Evolutionary conservation across 768 basidiomycete genomes (phyloP).

Genomic region (Collybiopsis luxurians): DNA sequence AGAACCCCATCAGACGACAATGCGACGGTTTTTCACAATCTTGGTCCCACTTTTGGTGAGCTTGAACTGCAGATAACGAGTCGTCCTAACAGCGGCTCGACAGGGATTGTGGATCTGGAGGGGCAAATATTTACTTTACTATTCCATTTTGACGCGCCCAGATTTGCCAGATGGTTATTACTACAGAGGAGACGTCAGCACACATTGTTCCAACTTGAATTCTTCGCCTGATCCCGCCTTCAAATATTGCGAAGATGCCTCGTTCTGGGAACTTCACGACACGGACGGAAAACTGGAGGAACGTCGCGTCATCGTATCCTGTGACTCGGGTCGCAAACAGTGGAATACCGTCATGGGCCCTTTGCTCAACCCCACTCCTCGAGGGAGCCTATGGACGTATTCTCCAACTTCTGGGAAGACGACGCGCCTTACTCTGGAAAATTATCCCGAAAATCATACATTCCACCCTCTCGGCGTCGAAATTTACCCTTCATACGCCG

Average conservation of each 20-base stretch:
- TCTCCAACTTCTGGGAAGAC: constrained; percentile 25
- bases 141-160: constrained; percentile 40
- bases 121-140: constrained; percentile 36
- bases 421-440: constrained; percentile 40
- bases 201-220: constrained; percentile 41
- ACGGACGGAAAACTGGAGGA: constrained; percentile 27
- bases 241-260: constrained; percentile 62
- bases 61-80: no score
- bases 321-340: constrained; percentile 38
- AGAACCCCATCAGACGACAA: background rate
- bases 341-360: constrained; percentile 86
- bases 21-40: background rate
- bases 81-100: no score
- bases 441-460: constrained; percentile 55
- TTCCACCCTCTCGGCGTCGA: constrained; percentile 75
- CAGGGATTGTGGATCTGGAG: constrained; percentile 29
- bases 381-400: constrained; percentile 64
- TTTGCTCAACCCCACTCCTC: constrained; percentile 51
- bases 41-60: background rate
- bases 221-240: constrained; percentile 30
- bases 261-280: constrained; percentile 60
- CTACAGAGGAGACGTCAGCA: constrained; percentile 43
- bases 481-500: constrained; percentile 46
- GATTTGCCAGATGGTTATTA: constrained; percentile 50
- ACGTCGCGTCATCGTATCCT: constrained; percentile 19